These are phyloP conservation scores for Boletellus dicymbophilus DNA, from an alignment of 1,284 basidiomycete genomes.

Conservation along the genomic window DNA sequence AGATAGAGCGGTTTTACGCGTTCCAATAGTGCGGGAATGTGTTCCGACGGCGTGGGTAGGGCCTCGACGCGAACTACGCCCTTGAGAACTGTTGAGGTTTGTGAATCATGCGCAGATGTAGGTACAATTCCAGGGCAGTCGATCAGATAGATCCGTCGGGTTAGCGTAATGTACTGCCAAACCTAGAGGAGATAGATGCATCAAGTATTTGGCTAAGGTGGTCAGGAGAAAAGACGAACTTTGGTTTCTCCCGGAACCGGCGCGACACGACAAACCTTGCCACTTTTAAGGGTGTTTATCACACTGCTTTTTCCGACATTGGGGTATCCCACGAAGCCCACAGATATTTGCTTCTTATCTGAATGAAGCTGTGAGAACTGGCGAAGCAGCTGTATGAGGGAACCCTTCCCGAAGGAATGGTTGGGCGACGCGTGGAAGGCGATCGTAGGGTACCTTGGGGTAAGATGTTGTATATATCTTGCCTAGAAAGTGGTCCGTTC, in stretches of 20 bases:
- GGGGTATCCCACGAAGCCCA: slow-evolving; percentile 98
- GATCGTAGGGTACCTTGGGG: slow-evolving; percentile 92
- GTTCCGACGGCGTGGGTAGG: slow-evolving; percentile 90
- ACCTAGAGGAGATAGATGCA: slow-evolving; percentile 50
- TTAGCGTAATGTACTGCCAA: slow-evolving; percentile 99
- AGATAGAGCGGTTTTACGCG: slow-evolving; percentile 95
- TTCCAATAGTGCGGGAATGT: slow-evolving; percentile 86
- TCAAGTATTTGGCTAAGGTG: slow-evolving; percentile 2
- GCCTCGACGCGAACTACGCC: slow-evolving; percentile 98
- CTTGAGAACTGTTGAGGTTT: slow-evolving; percentile 94
- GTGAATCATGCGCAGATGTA: slow-evolving; percentile 87
- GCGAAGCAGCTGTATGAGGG: slow-evolving; percentile 94
- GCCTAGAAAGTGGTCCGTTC: slow-evolving; percentile 54
- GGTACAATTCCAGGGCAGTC: slow-evolving; percentile 99
- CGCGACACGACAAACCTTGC: slow-evolving; percentile 97
- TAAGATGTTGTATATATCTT: slow-evolving; percentile 96
- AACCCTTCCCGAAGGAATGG: slow-evolving; percentile 98
- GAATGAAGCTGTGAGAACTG: slow-evolving; percentile 98
- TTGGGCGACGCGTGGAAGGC: slow-evolving; percentile 99
- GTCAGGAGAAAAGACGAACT: slow-evolving; percentile 39
- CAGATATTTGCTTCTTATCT: slow-evolving; percentile 99
- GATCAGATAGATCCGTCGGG: slow-evolving; percentile 96
- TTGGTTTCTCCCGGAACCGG: slow-evolving; percentile 99
- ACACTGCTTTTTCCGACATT: slow-evolving; percentile 98
- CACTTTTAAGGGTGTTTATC: slow-evolving; percentile 98